A percentile compares a stretch with the other conserved stretches of the same genome.
Conservation (phyloP, 176 grass and related monocot genomes). For the Eleusine indica region DNA sequence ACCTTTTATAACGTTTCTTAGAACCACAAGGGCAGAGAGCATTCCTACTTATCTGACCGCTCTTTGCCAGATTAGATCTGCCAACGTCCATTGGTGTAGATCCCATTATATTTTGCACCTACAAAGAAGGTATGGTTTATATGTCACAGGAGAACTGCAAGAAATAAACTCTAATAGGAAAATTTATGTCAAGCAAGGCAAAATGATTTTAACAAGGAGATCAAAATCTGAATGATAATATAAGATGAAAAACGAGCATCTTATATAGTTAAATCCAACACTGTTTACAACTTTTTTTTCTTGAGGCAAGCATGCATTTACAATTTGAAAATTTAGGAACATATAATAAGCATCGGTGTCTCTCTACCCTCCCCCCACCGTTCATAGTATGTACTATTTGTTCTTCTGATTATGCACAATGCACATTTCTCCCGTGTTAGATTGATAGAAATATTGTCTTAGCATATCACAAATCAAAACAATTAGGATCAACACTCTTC, state of each 20-base stretch:
- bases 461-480: background rate
- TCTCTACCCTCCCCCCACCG: background rate
- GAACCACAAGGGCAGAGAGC: constrained; percentile 82
- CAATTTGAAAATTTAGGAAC: background rate
- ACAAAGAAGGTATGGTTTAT: constrained; percentile 26
- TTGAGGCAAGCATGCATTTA: background rate
- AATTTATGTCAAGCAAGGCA: background rate
- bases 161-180: background rate
- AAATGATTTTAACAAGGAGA: constrained; percentile 1
- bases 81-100: constrained; percentile 68
- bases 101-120: constrained; percentile 92
- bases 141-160: constrained; percentile 5
- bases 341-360: background rate
- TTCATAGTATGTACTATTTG: background rate
- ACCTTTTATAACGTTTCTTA: constrained; percentile 96
- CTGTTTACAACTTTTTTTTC: background rate
- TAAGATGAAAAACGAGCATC: constrained; percentile 1
- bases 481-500: background rate
- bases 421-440: background rate
- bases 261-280: background rate
- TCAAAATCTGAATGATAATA: background rate
- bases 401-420: background rate
- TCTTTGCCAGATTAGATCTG: constrained; percentile 72
- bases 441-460: background rate
- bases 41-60: constrained; percentile 87